phyloP scores from a whole-genome alignment of 108 stramenopile species.

The Chaetoceros muelleri region DNA sequence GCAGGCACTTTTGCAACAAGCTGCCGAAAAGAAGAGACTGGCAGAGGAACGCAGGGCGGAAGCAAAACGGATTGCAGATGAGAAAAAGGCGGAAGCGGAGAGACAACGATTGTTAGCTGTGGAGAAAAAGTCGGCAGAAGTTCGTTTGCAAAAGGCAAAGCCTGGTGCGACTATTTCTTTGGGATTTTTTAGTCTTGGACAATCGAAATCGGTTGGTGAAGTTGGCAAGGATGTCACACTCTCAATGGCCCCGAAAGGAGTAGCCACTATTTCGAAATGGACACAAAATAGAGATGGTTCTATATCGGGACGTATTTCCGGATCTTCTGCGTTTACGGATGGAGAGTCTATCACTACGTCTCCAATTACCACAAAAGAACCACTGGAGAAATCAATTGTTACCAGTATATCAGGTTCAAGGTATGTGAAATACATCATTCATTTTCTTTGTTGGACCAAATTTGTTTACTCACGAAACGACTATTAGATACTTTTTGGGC shows the following conservation, averaged over 20 bases:
- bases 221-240: neutral
- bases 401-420: neutral
- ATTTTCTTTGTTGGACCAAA: no score
- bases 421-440: conserved; percentile 1
- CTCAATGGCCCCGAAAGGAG: conserved; percentile 18
- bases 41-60: neutral
- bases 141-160: neutral
- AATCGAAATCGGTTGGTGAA: neutral
- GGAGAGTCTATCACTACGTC: conserved; percentile 52
- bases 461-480: no score
- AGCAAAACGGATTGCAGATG: conserved; percentile 1
- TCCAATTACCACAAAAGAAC: conserved; percentile 2
- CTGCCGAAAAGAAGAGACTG: neutral
- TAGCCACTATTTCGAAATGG: conserved; percentile 34
- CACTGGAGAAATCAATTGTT: neutral
- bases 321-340: conserved; percentile 35
- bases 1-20: no score
- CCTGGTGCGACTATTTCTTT: neutral
- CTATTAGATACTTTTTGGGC: conserved; percentile 16
- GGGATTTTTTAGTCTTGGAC: neutral
- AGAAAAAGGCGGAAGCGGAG: conserved; percentile 7
- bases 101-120: neutral
- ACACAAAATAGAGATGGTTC: conserved; percentile 43
- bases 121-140: neutral
- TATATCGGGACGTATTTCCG: conserved; percentile 44